phyloP scores from a whole-genome alignment of 306 rosid genomes.

The Cicer cuneatum region DNA sequence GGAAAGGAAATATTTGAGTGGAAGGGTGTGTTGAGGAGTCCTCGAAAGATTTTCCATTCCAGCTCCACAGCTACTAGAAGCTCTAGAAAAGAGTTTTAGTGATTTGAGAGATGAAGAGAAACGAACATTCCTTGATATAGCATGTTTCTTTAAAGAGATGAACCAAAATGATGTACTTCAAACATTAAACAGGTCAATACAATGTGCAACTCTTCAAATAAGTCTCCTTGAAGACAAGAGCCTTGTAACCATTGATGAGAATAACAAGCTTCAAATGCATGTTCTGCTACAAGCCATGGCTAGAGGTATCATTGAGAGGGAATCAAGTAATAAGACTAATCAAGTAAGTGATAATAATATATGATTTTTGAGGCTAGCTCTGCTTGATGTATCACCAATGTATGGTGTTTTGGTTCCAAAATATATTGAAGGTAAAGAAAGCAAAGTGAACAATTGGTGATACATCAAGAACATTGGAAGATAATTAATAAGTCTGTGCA shows the following conservation, averaged over 20 bases:
- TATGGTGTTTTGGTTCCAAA: background rate
- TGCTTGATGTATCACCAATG: background rate
- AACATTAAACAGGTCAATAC: background rate
- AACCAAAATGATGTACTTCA: background rate
- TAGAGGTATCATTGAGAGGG: slow-evolving; percentile 4
- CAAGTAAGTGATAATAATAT: background rate
- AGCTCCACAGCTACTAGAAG: background rate
- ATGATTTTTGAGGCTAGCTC: background rate
- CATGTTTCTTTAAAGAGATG: slow-evolving; percentile 1
- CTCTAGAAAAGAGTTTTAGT: slow-evolving; percentile 4
- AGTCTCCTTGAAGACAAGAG: background rate
- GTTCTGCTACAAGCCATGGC: slow-evolving; percentile 25
- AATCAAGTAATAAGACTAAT: background rate
- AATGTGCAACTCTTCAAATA: background rate
- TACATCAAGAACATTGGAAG: background rate
- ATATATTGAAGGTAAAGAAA: background rate
- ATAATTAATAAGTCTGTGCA: background rate
- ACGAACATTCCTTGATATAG: slow-evolving; percentile 37
- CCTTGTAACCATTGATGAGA: background rate
- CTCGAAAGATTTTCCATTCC: background rate
- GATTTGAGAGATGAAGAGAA: background rate
- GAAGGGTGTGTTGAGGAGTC: background rate
- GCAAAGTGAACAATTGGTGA: background rate
- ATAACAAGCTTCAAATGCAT: slow-evolving; percentile 34
- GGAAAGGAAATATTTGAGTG: background rate